Conservation (phyloP, 345 rosid species). For the Bretschneidera sinensis region DNA sequence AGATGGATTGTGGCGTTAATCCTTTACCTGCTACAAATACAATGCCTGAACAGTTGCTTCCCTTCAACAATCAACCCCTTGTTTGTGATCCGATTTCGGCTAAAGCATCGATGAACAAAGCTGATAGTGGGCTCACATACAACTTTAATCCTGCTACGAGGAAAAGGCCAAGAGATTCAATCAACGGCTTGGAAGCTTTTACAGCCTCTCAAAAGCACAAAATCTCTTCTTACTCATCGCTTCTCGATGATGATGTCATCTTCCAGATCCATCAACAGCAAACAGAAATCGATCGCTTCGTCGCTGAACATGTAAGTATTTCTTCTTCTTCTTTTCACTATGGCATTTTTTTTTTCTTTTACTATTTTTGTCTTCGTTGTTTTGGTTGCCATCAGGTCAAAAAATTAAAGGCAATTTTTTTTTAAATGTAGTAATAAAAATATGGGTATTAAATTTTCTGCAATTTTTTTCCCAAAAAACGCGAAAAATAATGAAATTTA, state of each 20-base stretch:
- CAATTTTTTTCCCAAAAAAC: too few relatives aligned
- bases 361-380: not conserved
- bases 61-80: slow-evolving; percentile 29
- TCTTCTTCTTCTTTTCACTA: not conserved
- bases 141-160: slow-evolving; percentile 30
- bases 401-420: too few relatives aligned
- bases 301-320: slow-evolving; percentile 44
- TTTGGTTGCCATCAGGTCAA: slow-evolving; percentile 1
- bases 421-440: too few relatives aligned
- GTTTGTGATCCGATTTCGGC: slow-evolving; percentile 30
- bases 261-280: slow-evolving; percentile 56
- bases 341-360: not conserved
- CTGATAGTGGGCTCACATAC: slow-evolving; percentile 53
- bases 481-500: too few relatives aligned
- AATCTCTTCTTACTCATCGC: slow-evolving; percentile 23
- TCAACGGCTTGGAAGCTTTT: slow-evolving; percentile 28
- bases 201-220: slow-evolving; percentile 33
- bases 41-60: slow-evolving; percentile 25
- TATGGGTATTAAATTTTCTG: too few relatives aligned
- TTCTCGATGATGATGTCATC: slow-evolving; percentile 31
- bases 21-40: slow-evolving; percentile 18
- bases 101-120: slow-evolving; percentile 32
- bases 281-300: slow-evolving; percentile 46
- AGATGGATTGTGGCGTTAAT: slow-evolving; percentile 33
- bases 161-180: slow-evolving; percentile 44